Evolutionary conservation across 2,329 filamentous ascomycete genomes (phyloP).

Genomic region (Monosporascus sp.): DNA sequence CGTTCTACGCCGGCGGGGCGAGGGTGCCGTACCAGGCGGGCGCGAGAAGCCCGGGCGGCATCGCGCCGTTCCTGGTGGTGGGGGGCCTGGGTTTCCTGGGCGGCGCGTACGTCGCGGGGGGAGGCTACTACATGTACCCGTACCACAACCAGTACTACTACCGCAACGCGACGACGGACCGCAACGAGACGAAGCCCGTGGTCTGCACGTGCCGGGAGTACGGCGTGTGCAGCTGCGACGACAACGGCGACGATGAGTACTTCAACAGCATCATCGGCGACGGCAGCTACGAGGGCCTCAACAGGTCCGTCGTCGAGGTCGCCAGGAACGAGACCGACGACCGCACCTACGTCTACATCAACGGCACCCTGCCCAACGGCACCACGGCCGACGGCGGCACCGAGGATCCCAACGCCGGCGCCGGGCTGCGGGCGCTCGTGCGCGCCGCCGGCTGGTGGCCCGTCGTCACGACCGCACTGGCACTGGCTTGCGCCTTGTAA

Average conservation of each 20-base stretch:
- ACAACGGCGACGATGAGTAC: constrained; percentile 60
- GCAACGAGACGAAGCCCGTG: constrained; percentile 57
- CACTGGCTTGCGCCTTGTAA: constrained; percentile 40
- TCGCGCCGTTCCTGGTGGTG: constrained; percentile 47
- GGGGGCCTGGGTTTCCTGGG: constrained; percentile 50
- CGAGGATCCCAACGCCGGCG: constrained; percentile 34
- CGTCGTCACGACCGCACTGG: constrained; percentile 37
- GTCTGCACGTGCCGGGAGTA: constrained; percentile 55
- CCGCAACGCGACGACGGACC: constrained; percentile 45
- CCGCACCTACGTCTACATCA: constrained; percentile 57
- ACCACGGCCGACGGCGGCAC: constrained; percentile 50
- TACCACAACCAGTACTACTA: constrained; percentile 44
- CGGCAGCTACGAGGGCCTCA: constrained; percentile 54
- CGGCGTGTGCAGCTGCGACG: constrained; percentile 51
- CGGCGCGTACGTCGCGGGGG: constrained; percentile 52
- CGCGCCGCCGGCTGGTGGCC: constrained; percentile 47
- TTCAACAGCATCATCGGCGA: constrained; percentile 61
- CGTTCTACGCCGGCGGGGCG: constrained; percentile 64
- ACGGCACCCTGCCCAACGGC: constrained; percentile 69
- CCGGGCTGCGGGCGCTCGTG: constrained; percentile 27
- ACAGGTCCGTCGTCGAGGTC: constrained; percentile 59
- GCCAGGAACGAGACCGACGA: constrained; percentile 57
- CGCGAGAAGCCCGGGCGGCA: constrained; percentile 40
- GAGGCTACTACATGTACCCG: constrained; percentile 46
- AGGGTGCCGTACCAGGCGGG: constrained; percentile 57